Percentiles rank a stretch among this genome's conserved stretches.
These are phyloP conservation scores for Pyrenopolyporus hunteri DNA, from an alignment of 495 filamentous ascomycete genomes.

Conservation along the genomic window DNA sequence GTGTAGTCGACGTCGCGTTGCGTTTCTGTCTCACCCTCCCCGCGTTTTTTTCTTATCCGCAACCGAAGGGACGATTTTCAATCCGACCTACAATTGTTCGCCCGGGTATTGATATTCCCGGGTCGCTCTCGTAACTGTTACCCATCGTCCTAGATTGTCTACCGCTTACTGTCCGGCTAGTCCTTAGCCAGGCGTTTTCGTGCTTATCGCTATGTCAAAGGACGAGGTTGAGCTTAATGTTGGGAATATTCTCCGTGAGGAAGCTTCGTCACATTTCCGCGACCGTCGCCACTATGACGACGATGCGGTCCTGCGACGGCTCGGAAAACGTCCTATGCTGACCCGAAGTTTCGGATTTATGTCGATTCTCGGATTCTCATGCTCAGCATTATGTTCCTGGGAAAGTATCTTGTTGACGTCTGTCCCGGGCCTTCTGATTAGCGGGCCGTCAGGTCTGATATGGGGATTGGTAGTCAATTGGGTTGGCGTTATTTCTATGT, in stretches of 20 bases:
- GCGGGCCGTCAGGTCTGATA: slow-evolving; percentile 59
- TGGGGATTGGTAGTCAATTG: slow-evolving; percentile 60
- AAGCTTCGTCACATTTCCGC: neutral
- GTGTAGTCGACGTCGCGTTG: neutral
- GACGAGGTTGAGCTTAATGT: slow-evolving; percentile 3
- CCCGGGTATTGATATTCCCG: neutral
- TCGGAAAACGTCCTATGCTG: neutral
- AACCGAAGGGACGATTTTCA: neutral
- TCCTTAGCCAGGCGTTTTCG: neutral
- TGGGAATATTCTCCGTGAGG: neutral
- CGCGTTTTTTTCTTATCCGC: slow-evolving; percentile 1
- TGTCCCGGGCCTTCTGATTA: slow-evolving; percentile 44
- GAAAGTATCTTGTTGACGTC: slow-evolving; percentile 44
- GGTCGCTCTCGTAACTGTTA: neutral
- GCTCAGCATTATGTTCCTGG: slow-evolving; percentile 54
- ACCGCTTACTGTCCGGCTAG: neutral
- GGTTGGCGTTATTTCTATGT: slow-evolving; percentile 54
- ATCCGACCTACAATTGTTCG: neutral
- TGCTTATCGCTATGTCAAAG: slow-evolving; percentile 1
- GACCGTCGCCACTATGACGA: neutral
- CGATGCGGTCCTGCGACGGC: neutral
- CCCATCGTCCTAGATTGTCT: neutral
- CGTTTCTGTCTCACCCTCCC: neutral
- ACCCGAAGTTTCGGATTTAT: slow-evolving; percentile 48
- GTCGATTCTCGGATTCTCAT: slow-evolving; percentile 56